Base-by-base conservation (phyloP, 75 land plant species). In the Gnetum montanum region DNA sequence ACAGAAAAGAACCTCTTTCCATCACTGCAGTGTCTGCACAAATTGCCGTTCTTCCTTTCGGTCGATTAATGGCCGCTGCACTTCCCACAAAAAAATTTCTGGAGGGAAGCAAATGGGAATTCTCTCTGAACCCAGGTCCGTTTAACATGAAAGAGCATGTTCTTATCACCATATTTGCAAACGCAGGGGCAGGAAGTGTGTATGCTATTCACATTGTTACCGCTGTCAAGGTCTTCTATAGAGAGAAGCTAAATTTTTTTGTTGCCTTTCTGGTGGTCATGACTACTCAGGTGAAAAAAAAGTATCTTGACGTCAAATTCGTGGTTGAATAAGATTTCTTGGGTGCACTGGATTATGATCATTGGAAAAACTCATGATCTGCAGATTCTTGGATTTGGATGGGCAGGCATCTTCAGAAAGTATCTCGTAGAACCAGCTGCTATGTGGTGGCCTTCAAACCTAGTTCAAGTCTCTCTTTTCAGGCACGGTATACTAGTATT, bases 381-480 rank as follows among this genome's bases (percentile, higher is more conserved):
- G 70, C 64, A 84, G 87, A 15, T 84, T 6, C 18, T 84, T 38
- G 87, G 87, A 1, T 84, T 78, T 76, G 87, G 87, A 16, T 84
- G 87, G 87, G 87, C 80, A 12, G 87, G 84, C 5, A 45, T 84
- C 57, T 58, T 84, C 16, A 57, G 87, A 40, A 71, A 54, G 51
- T 80, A 76, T 59, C 34, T 84, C 51, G 80, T 84, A 12, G 74
- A 84, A 48, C 87, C 84, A 25, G 80, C 64, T 46, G 71, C 71
- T 29, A 84, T 84, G 87, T 84, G 87, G 87, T 84, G 87, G 87
- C 87, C 87, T 54, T 36, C 84, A 18, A 84, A 84, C 47, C 64
- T 84, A 5, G 84, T 82, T 40, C 84, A 80, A 55, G 84, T 84
- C 45, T 76, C 84, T 56, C 71, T 84, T 4, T 80, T 84, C 54